A percentile compares a stretch with the other conserved stretches of the same genome.
Conservation (phyloP, 2,329 filamentous ascomycete genomes). For the Hypoxylon sp. region DNA sequence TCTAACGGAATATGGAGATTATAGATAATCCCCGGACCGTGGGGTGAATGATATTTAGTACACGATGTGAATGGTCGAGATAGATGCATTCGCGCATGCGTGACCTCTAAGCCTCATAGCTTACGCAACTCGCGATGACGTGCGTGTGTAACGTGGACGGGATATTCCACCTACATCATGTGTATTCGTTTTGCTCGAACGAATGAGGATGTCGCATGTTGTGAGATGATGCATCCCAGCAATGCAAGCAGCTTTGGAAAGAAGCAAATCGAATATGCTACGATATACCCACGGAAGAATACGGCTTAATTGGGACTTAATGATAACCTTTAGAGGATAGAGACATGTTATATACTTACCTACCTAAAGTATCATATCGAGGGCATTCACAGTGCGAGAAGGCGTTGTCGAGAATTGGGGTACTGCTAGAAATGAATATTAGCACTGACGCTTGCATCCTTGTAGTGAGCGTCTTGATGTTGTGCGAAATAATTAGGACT, state of each 20-base stretch:
- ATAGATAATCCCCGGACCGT: constrained; percentile 1
- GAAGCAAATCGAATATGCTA: neutral
- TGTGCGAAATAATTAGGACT: too few species aligned
- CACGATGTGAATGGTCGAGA: neutral
- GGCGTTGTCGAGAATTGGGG: neutral
- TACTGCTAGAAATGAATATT: neutral
- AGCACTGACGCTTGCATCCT: neutral
- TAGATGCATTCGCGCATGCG: neutral
- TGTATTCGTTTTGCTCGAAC: neutral
- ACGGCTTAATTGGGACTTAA: neutral
- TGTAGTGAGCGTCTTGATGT: neutral
- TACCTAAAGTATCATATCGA: neutral
- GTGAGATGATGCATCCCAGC: neutral
- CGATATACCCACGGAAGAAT: neutral
- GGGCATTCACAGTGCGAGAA: neutral
- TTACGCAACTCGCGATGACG: constrained; percentile 19
- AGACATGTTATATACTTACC: neutral
- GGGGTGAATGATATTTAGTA: neutral
- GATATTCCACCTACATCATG: neutral
- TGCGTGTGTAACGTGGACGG: constrained; percentile 4
- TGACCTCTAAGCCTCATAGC: constrained; percentile 8
- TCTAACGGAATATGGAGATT: constrained; percentile 1
- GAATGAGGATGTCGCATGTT: neutral
- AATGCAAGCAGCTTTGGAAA: neutral
- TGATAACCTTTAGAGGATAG: neutral